phyloP scores from a whole-genome alignment of 208 protist species.

The Trypanosoma cruzi region DNA sequence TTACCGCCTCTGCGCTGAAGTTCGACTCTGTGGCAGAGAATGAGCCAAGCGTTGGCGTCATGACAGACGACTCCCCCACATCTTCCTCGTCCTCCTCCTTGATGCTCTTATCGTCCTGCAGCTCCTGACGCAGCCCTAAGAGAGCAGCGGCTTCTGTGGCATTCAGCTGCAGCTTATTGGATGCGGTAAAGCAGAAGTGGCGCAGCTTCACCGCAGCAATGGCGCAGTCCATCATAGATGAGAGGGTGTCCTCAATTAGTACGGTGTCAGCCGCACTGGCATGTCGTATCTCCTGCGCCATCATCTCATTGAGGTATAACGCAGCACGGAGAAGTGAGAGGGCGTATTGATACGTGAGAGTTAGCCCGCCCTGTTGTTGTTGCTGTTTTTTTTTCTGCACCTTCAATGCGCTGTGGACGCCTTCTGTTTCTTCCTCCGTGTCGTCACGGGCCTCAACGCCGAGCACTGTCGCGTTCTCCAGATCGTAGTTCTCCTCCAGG shows the following conservation, averaged over 20 bases:
- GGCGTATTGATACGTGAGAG: conserved; percentile 60
- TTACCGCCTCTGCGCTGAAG: not conserved
- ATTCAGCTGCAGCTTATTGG: conserved; percentile 34
- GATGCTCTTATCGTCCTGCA: conserved; percentile 20
- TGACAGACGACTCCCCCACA: not conserved
- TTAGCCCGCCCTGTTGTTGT: conserved; percentile 27
- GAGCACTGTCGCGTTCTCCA: conserved; percentile 54
- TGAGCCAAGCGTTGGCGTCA: not conserved
- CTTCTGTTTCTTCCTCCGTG: conserved; percentile 8
- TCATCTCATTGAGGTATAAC: conserved; percentile 69
- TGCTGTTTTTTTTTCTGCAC: conserved; percentile 1
- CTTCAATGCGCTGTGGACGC: not conserved
- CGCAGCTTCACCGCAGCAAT: conserved; percentile 80
- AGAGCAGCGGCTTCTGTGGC: conserved; percentile 28
- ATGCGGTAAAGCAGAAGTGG: conserved; percentile 53
- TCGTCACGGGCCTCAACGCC: conserved; percentile 35
- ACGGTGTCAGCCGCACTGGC: conserved; percentile 79
- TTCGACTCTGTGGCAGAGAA: not conserved
- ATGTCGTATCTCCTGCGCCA: conserved; percentile 59
- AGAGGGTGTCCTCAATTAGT: conserved; percentile 83
- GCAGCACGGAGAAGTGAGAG: conserved; percentile 72
- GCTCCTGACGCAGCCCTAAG: conserved; percentile 48
- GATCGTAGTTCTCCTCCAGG: conserved; percentile 83
- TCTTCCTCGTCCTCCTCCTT: conserved; percentile 6
- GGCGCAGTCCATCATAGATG: conserved; percentile 87